Evolutionary conservation across 176 grass and related monocot genomes (phyloP).

Genomic region (Paspalum vaginatum): DNA sequence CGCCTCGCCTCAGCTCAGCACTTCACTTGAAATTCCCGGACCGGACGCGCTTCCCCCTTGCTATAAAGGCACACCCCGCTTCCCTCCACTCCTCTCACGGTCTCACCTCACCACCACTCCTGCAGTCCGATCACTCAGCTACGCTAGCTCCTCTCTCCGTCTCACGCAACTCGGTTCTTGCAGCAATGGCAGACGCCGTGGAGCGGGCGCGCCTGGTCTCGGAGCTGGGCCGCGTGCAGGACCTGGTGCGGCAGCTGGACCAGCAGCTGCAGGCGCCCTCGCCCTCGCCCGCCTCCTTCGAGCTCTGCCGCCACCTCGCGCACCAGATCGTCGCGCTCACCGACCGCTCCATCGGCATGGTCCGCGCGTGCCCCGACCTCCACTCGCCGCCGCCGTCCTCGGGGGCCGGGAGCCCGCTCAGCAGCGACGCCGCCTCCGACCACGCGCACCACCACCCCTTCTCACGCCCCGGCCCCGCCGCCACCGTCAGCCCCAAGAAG

Average conservation of each 20-base stretch:
- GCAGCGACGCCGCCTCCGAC: slow-evolving; percentile 62
- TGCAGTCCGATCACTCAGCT: too few relatives aligned
- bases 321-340: slow-evolving; percentile 52
- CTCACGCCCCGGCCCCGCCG: not conserved
- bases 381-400: not conserved
- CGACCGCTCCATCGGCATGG: slow-evolving; percentile 60
- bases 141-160: not conserved
- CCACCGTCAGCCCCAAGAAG: slow-evolving; percentile 31
- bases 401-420: slow-evolving; percentile 8
- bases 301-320: slow-evolving; percentile 52
- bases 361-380: not conserved
- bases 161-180: not conserved
- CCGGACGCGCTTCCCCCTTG: slow-evolving; percentile 9
- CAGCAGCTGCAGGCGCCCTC: slow-evolving; percentile 35
- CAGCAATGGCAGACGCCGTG: slow-evolving; percentile 41
- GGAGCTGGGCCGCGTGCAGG: slow-evolving; percentile 55
- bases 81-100: not conserved
- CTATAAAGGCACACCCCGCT: slow-evolving; percentile 24
- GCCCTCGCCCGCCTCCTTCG: slow-evolving; percentile 4
- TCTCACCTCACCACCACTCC: not conserved
- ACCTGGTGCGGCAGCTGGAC: slow-evolving; percentile 57
- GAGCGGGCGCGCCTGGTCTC: slow-evolving; percentile 35
- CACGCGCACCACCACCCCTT: slow-evolving; percentile 39
- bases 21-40: slow-evolving; percentile 34
- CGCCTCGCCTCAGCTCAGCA: not conserved